Evolutionary conservation across 1,139 yeast genomes (phyloP), one percentile per base, ranked within the genome.

Genomic region (Pichia sp.): DNA sequence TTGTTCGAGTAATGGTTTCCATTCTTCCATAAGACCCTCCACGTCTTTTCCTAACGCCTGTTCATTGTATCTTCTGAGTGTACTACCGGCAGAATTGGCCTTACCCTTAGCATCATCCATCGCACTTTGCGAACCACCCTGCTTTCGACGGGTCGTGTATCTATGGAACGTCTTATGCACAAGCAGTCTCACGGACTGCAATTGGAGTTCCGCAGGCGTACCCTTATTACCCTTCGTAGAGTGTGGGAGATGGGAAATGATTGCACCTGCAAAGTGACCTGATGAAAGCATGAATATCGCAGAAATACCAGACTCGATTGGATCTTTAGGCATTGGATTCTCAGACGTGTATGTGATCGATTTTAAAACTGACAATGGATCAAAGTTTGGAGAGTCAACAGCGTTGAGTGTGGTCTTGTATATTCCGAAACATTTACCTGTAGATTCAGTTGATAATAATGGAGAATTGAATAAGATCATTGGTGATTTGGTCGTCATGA

Each of bases 261-360:
- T 85, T 0, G 96, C 97, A 12, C 95, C 99, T 0, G 98, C 96
- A 71, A 93, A 94, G 68, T 94, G 98, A 36, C 99, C 99, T 41
- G 99, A 98, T 11, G 98, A 98, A 48, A 93, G 79, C 96, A 94
- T 89, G 55, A 93, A 77, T 14, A 93, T 68, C 1, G 96, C 96
- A 4, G 88, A 88, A 52, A 75, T 72, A 56, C 63, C 56, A 0
- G 58, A 40, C 8, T 45, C 43, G 3, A 51, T 31, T 6, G 56
- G 56, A 34, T 53, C 55, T 24, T 51, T 53, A 0, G 52, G 45
- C 31, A 53, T 41, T 27, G 45, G 46, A 32, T 44, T 38, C 1
- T 20, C 17, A 1, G 38, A 5, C n/a, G 14, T 38, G 14, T 28
- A 42, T 2, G 47, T 38, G 4, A 55, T 41, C 1, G 32, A 17